Percentiles rank a stretch among this genome's conserved stretches.
These are phyloP conservation scores for Pseudogymnoascus sp. DNA, from an alignment of 2,329 filamentous ascomycete species.

Conservation along the genomic window DNA sequence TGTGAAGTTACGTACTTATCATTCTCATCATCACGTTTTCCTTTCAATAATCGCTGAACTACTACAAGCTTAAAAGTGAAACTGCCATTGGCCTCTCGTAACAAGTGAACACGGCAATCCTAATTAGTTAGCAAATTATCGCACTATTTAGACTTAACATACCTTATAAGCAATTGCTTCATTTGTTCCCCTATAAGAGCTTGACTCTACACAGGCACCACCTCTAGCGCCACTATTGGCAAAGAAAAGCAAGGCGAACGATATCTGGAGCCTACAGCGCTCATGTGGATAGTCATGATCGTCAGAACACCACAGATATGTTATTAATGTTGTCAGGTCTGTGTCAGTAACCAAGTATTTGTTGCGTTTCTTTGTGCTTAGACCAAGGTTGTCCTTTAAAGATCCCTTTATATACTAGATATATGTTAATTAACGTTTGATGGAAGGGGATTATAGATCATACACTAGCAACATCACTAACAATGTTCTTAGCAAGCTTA, in stretches of 20 bases:
- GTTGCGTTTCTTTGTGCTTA: no score
- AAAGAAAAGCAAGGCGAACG: background rate
- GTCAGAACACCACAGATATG: no score
- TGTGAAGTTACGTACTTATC: background rate
- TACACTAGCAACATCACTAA: no score
- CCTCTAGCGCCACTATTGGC: background rate
- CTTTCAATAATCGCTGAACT: background rate
- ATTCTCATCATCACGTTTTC: background rate
- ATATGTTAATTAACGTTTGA: no score
- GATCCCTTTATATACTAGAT: no score
- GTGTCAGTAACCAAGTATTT: no score
- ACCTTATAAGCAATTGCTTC: slow-evolving; percentile 5
- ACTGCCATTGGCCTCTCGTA: background rate
- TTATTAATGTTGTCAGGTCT: no score
- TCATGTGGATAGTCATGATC: background rate
- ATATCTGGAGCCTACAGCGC: background rate
- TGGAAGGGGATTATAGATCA: no score
- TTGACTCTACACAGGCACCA: slow-evolving; percentile 4
- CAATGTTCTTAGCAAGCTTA: no score
- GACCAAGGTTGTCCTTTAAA: no score
- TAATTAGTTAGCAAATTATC: background rate
- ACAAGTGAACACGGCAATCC: background rate
- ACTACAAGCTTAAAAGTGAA: background rate
- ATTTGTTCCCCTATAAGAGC: slow-evolving; percentile 6
- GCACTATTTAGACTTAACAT: background rate